Evolutionary conservation across 2,329 filamentous ascomycete genomes (phyloP).

Genomic region (Rhexocercosporidium sp.): DNA sequence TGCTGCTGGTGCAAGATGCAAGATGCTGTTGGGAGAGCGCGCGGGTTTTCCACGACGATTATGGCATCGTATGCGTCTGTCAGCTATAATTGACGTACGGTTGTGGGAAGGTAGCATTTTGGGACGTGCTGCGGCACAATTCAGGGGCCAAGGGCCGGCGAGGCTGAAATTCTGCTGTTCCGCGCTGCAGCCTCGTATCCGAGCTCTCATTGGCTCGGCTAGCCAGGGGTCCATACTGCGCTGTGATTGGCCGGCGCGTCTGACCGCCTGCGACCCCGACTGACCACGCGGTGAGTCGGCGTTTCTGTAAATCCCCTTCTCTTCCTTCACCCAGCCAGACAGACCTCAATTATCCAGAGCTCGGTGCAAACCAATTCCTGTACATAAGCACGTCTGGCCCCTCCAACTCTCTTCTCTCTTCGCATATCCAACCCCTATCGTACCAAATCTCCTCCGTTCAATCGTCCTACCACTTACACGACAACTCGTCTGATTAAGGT

Average conservation of each 20-base stretch:
- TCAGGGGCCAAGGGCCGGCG: conserved; percentile 7
- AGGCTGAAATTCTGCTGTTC: not conserved
- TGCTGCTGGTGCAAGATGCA: not conserved
- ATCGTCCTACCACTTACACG: not conserved
- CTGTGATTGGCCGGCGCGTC: not conserved
- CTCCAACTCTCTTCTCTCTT: not conserved
- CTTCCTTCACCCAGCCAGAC: not conserved
- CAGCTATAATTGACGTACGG: not conserved
- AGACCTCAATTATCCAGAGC: not conserved
- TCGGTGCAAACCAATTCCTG: not conserved
- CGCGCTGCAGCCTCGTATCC: not conserved
- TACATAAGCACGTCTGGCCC: not conserved
- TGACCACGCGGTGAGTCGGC: not conserved
- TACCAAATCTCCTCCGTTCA: not conserved
- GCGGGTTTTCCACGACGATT: not conserved
- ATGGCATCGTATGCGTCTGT: not conserved
- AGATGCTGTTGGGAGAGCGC: not conserved
- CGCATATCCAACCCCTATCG: not conserved
- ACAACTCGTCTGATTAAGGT: not conserved
- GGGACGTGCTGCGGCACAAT: not conserved
- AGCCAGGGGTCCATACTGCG: not conserved
- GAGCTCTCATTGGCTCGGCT: too few relatives aligned
- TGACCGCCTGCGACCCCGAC: not conserved
- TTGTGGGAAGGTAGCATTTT: too few relatives aligned
- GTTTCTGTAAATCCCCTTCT: not conserved